Evolutionary conservation across 2,329 filamentous ascomycete genomes (phyloP).

Genomic region (Colletotrichum spaethianum): DNA sequence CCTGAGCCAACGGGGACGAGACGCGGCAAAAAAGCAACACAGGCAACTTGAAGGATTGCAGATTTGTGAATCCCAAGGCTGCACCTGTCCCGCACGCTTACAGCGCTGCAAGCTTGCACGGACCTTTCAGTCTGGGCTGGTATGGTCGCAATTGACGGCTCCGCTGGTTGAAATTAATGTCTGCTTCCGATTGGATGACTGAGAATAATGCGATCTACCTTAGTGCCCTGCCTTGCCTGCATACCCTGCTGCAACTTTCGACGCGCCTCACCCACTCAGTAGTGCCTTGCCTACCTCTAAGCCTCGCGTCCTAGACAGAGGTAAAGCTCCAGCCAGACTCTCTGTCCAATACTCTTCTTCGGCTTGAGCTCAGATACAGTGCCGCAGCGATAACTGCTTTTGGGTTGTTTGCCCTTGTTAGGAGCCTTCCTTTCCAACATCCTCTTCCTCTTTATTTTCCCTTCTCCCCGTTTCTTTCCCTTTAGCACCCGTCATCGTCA

Average conservation of each 20-base stretch:
- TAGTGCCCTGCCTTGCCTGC: neutral
- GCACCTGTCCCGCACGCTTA: neutral
- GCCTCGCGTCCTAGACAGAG: conserved; percentile 12
- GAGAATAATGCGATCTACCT: neutral
- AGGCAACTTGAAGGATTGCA: neutral
- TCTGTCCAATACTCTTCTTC: neutral
- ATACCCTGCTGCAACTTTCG: neutral
- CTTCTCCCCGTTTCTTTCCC: neutral
- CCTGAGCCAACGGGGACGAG: neutral
- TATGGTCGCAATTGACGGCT: neutral
- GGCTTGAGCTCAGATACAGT: neutral
- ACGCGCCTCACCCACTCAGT: neutral
- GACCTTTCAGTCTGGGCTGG: neutral
- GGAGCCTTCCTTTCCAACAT: conserved; percentile 1
- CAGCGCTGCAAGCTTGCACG: neutral
- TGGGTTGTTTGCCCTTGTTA: conserved; percentile 10
- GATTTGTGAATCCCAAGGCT: neutral
- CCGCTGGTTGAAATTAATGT: neutral
- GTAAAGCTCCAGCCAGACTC: conserved; percentile 1
- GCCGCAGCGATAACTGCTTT: neutral
- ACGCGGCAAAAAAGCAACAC: neutral
- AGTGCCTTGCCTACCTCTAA: neutral
- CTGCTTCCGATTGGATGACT: neutral
- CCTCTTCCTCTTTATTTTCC: neutral
- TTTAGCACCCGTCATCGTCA: neutral